Conservation (phyloP, 306 rosid genomes). For the Dalbergia cochinchinensis region DNA sequence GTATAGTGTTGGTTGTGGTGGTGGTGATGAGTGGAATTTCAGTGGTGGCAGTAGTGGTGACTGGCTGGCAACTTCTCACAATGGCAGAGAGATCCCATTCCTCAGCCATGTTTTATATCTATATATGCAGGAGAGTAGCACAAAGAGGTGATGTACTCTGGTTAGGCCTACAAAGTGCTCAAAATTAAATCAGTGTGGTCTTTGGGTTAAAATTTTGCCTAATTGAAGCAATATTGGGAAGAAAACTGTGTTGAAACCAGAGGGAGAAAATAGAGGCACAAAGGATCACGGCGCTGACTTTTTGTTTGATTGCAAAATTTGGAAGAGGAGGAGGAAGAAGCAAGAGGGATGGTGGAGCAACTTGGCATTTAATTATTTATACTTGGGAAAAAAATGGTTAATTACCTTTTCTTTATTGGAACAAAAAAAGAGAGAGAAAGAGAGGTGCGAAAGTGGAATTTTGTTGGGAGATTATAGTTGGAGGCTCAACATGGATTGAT, state of each 20-base stretch:
- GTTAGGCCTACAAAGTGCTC: background rate
- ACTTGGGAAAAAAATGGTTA: constrained; percentile 28
- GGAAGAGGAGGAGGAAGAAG: constrained; percentile 38
- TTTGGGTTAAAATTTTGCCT: background rate
- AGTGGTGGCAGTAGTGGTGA: constrained; percentile 9
- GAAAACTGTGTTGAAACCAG: constrained; percentile 11
- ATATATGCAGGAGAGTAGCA: background rate
- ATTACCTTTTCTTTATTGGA: background rate
- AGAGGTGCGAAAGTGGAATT: background rate
- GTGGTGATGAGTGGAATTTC: constrained; percentile 25
- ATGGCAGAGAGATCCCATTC: constrained; percentile 87
- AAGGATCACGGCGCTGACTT: constrained; percentile 76
- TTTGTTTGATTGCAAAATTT: constrained; percentile 25
- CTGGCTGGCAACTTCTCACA: constrained; percentile 69
- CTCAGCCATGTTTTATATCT: constrained; percentile 49
- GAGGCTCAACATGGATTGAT: constrained; percentile 41
- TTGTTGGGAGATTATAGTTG: constrained; percentile 17
- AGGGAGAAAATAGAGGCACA: constrained; percentile 30
- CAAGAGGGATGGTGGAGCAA: constrained; percentile 56
- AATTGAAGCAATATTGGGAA: constrained; percentile 11
- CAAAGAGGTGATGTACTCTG: background rate
- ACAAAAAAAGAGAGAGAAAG: background rate
- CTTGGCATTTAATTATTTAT: constrained; percentile 64
- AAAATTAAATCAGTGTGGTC: background rate
- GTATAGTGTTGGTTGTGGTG: background rate